Base-by-base conservation (phyloP, 75 land plant species). In the Selaginella moellendorffii region DNA sequence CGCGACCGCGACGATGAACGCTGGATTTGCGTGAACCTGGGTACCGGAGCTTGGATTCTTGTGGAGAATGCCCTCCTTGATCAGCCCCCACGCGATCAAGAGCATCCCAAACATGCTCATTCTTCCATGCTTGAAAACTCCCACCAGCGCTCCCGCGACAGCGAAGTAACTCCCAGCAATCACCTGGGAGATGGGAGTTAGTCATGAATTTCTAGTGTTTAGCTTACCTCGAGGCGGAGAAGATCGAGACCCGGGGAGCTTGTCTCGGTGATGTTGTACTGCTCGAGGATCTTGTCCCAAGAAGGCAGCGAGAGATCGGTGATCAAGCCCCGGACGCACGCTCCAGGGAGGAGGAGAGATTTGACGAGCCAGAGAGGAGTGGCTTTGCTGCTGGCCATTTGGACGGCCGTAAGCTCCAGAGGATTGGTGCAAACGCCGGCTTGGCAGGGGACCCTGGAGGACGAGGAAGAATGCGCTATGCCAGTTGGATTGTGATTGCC, bases 61-160 rank as follows among this genome's bases (percentile, higher is more conserved):
- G 63, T 80, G 86, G 22, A 91, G 71, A 24, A 91, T 54, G 29
- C 85, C 83, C 61, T 87, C 97, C 75, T 88, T 87, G 63, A 90
- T 76, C 23, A 90, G 82, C 51, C 97, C 97, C 97, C 97, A 90
- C 0, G 78, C 82, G 23, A 84, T 27, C 21, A 90, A 71, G 53
- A 90, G 83, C 2, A 82, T 84, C 5, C 97, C 97, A 67, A 91
- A 87, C 92, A 91, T 74, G 80, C 82, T 84, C 97, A 91, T 91
- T 65, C 93, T 80, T n/a, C 97, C 86, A 42, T 85, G 86, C 65
- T 82, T 91, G 53, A 87, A 5, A 1, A 91, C 65, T 26, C 85
- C 81, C 20, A 82, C 77, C 12, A 81, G 53, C 10, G 93, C 80
- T 20, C 97, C 97, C 23, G 93, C 97, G 24, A 87, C 88, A 23